Evolutionary conservation across 345 rosid species (phyloP).

Genomic region (Capsella bursapastoris): DNA sequence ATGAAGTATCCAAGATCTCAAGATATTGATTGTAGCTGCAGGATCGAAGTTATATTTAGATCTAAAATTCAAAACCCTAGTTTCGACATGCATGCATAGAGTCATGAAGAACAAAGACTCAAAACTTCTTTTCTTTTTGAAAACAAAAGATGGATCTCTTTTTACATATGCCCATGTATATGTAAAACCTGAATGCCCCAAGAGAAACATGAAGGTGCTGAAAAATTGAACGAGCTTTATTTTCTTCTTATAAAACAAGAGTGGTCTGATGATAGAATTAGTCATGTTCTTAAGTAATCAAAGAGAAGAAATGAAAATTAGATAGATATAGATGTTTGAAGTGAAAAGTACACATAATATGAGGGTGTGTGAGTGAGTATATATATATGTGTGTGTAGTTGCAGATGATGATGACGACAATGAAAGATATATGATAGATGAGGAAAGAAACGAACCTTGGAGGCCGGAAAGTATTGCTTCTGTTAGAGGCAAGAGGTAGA

Average conservation of each 20-base stretch:
- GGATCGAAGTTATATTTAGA: neutral
- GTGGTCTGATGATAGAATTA: constrained; percentile 22
- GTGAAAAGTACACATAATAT: constrained; percentile 14
- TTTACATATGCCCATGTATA: constrained; percentile 20
- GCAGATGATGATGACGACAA: constrained; percentile 33
- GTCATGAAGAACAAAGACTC: constrained; percentile 20
- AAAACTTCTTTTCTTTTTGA: neutral
- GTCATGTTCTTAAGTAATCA: constrained; percentile 40
- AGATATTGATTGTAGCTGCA: neutral
- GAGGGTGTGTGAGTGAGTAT: constrained; percentile 8
- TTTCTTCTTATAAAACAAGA: constrained; percentile 14
- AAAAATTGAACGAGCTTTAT: neutral
- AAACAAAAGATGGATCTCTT: constrained; percentile 19
- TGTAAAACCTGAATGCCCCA: constrained; percentile 21
- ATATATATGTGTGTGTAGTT: constrained; percentile 10
- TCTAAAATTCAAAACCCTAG: constrained; percentile 36
- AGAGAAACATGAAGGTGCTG: constrained; percentile 21
- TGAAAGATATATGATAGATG: constrained; percentile 35
- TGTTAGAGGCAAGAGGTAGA: constrained; percentile 50
- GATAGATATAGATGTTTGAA: constrained; percentile 16
- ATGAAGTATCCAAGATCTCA: constrained; percentile 5
- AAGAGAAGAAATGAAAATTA: constrained; percentile 32
- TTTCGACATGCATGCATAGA: constrained; percentile 37
- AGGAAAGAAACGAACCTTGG: constrained; percentile 50
- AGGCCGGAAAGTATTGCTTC: constrained; percentile 44